These are phyloP conservation scores for Candida glaebosa DNA, from an alignment of 805 yeast species.

Conservation along the genomic window DNA sequence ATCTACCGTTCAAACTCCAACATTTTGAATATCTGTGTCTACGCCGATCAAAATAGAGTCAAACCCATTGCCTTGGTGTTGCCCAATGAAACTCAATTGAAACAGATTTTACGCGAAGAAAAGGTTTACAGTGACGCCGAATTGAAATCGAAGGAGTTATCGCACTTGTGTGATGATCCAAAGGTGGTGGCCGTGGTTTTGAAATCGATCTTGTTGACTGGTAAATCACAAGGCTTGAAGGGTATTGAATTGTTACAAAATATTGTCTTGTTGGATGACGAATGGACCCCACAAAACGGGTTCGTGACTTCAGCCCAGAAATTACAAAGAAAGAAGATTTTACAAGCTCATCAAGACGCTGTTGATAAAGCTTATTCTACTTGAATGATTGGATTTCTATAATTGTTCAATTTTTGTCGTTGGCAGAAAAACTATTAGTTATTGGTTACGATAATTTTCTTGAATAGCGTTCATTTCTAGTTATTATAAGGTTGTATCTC, in stretches of 20 bases:
- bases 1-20: constrained; percentile 78
- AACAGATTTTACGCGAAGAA: constrained; percentile 52
- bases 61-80: constrained; percentile 91
- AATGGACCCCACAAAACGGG: constrained; percentile 98
- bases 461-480: neutral
- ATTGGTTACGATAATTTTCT: too few relatives aligned
- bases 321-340: constrained; percentile 87
- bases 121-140: constrained; percentile 45
- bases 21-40: constrained; percentile 83
- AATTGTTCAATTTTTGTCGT: too few relatives aligned
- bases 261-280: constrained; percentile 74
- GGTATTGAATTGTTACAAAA: constrained; percentile 87
- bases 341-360: constrained; percentile 59
- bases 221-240: constrained; percentile 70
- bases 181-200: constrained; percentile 54
- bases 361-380: constrained; percentile 61
- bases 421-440: too few relatives aligned
- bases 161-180: constrained; percentile 53
- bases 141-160: constrained; percentile 39
- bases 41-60: constrained; percentile 83
- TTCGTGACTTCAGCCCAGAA: constrained; percentile 94
- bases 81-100: constrained; percentile 69
- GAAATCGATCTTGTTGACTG: constrained; percentile 66
- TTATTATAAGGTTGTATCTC: neutral
- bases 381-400: neutral